These are phyloP conservation scores for Dioscorea zingiberensis DNA, from an alignment of 106 monocot species.

Conservation along the genomic window DNA sequence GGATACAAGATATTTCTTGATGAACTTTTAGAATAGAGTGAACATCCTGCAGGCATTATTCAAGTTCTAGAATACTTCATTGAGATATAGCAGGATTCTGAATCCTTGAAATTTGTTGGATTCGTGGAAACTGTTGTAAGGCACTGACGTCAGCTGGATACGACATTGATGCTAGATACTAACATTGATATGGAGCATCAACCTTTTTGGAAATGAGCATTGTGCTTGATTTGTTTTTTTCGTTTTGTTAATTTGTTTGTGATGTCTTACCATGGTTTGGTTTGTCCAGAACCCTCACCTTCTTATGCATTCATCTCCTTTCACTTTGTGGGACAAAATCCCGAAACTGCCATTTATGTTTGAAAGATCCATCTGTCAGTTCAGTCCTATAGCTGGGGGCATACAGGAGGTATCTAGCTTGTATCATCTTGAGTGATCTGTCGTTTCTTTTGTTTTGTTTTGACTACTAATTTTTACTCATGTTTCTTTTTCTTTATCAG, in stretches of 20 bases:
- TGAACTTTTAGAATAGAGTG: too few species aligned
- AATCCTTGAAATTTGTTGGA: too few species aligned
- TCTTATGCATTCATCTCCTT: slow-evolving; percentile 37
- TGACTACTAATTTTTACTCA: not conserved
- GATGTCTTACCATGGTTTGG: not conserved
- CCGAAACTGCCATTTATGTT: slow-evolving; percentile 42
- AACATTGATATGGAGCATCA: too few species aligned
- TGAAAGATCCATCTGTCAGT: slow-evolving; percentile 47
- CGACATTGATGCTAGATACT: too few species aligned
- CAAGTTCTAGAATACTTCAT: too few species aligned
- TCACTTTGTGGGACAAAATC: slow-evolving; percentile 81
- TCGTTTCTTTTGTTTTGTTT: not conserved
- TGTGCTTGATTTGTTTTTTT: not conserved
- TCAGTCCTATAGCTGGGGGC: slow-evolving; percentile 54
- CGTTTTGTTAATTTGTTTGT: not conserved
- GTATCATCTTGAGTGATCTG: too few species aligned
- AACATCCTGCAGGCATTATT: too few species aligned
- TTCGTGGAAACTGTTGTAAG: too few species aligned
- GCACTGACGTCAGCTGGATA: too few species aligned
- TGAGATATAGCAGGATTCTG: too few species aligned
- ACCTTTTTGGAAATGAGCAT: too few species aligned
- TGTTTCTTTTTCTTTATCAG: slow-evolving; percentile 25
- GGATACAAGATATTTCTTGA: too few species aligned
- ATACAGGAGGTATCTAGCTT: slow-evolving; percentile 45
- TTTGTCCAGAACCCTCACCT: slow-evolving; percentile 58